phyloP scores from a whole-genome alignment of 1,284 basidiomycete species.

The Nidula niveotomentosa region DNA sequence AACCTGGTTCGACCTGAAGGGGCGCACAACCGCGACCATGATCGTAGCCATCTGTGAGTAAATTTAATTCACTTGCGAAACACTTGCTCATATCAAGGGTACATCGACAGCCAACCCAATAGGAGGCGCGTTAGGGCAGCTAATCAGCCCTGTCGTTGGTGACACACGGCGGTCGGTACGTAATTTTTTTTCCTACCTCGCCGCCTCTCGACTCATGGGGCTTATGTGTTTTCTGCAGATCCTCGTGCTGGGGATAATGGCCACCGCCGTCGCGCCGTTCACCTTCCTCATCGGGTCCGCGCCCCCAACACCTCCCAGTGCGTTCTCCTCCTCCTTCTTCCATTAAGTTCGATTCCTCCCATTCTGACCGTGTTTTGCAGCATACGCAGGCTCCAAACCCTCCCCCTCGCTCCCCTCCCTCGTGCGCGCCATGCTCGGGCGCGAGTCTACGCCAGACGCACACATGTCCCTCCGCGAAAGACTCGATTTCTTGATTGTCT shows the following conservation, averaged over 20 bases:
- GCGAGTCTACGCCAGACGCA: constrained; percentile 36
- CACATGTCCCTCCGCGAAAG: constrained; percentile 65
- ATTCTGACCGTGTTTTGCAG: constrained; percentile 30
- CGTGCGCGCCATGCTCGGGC: constrained; percentile 54
- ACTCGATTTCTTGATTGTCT: constrained; percentile 63
- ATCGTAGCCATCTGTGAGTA: constrained; percentile 63
- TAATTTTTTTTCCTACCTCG: not conserved
- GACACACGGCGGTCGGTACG: constrained; percentile 56
- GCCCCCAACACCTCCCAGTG: constrained; percentile 79
- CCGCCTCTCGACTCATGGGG: not conserved
- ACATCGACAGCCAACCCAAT: constrained; percentile 60
- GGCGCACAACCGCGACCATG: constrained; percentile 81
- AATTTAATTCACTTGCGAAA: not conserved
- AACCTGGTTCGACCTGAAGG: constrained; percentile 73
- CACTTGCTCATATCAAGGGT: not conserved
- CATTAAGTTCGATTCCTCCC: not conserved
- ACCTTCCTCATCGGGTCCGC: constrained; percentile 53
- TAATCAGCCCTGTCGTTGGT: constrained; percentile 67
- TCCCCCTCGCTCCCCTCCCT: constrained; percentile 55
- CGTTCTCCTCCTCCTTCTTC: constrained; percentile 12
- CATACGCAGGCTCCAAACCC: constrained; percentile 62
- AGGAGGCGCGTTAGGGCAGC: constrained; percentile 65
- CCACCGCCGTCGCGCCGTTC: constrained; percentile 56
- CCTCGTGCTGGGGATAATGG: constrained; percentile 67
- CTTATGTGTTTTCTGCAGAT: constrained; percentile 39